Evolutionary conservation across 345 rosid genomes (phyloP), one percentile per base, ranked within the genome.

Genomic region (Camelina hispida): DNA sequence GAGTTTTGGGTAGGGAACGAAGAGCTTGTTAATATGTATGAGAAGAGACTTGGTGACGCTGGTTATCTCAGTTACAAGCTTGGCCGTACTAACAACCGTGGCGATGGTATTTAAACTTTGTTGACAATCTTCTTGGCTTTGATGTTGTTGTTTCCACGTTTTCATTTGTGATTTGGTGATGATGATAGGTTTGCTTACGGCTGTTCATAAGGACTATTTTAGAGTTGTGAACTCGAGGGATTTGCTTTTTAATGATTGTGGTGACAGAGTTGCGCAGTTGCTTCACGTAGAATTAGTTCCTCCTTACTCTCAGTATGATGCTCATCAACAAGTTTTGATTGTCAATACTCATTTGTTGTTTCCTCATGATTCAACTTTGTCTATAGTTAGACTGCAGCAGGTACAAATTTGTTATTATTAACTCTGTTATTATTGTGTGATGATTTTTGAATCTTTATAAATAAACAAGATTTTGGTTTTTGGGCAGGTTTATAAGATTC

Each of bases 1-100:
- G 98, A 91, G 83, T 93, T 93, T 73, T 93, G 98, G 98, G 84
- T 86, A 37, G 94, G 94, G 23, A 93, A 93, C 65, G 87, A 91
- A 72, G 97, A 93, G 78, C 89, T 93, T 72, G 98, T 93, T 18
- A 80, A 75, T 64, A 66, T 93, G 76, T 93, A 91, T 38, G 94
- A 93, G 86, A 88, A 87, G 82, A 87, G 93, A 73, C 88, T 93
- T 55, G 84, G 87, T 14, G 91, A 86, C 63, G 98, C 96, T 75
- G 97, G 98, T 68, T 93, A 93, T 83, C 74, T 82, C 58, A 80
- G 76, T 79, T 91, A 83, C 81, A 85, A 91, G 84, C 96, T 89
- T 48, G 91, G 82, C 9, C 89, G 98, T 20, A 93, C 98, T 68
- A 91, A 91, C 85, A 94, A 94, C 72, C 95, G 98, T 1, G 97